Percentiles rank a stretch among this genome's conserved stretches.
phyloP scores from a whole-genome alignment of 2,329 filamentous ascomycete species.

The Endocalyx cinctus region DNA sequence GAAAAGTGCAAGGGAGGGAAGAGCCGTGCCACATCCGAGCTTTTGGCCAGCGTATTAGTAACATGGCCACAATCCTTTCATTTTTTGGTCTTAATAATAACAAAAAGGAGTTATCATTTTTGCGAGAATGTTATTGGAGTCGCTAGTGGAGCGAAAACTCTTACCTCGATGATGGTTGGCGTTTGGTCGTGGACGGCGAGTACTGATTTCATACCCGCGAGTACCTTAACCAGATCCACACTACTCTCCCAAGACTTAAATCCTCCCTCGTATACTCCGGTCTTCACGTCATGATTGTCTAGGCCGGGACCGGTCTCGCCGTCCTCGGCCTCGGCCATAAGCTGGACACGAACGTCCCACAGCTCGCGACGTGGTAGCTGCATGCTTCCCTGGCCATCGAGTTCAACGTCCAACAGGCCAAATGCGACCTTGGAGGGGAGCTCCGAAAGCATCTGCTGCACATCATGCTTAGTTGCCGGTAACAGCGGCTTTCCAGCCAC shows the following conservation, averaged over 20 bases:
- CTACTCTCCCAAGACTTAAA: conserved; percentile 91
- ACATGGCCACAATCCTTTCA: too few relatives aligned
- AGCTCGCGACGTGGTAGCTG: conserved; percentile 68
- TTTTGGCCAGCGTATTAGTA: too few relatives aligned
- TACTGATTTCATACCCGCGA: too few relatives aligned
- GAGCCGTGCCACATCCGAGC: conserved; percentile 74
- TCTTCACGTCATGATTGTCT: conserved; percentile 69
- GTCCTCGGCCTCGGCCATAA: conserved; percentile 67
- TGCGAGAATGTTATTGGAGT: too few relatives aligned
- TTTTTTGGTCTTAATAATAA: too few relatives aligned
- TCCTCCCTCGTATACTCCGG: conserved; percentile 79
- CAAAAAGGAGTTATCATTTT: too few relatives aligned
- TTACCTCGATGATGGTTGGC: conserved; percentile 51
- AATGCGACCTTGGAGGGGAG: conserved; percentile 74
- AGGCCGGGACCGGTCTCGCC: conserved; percentile 42
- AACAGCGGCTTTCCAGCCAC: conserved; percentile 58
- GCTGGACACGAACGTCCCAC: conserved; percentile 75
- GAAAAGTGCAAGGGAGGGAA: conserved; percentile 69
- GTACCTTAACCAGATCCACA: conserved; percentile 70
- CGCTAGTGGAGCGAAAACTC: too few relatives aligned
- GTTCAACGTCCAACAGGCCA: conserved; percentile 53
- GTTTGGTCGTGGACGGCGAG: conserved; percentile 28
- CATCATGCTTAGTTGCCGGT: conserved; percentile 45
- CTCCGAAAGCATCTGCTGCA: conserved; percentile 46
- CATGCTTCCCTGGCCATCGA: conserved; percentile 51